Evolutionary conservation across 176 grass and related monocot genomes (phyloP), one percentile per base, ranked within the genome.

Genomic region (Oryza glumipatula): DNA sequence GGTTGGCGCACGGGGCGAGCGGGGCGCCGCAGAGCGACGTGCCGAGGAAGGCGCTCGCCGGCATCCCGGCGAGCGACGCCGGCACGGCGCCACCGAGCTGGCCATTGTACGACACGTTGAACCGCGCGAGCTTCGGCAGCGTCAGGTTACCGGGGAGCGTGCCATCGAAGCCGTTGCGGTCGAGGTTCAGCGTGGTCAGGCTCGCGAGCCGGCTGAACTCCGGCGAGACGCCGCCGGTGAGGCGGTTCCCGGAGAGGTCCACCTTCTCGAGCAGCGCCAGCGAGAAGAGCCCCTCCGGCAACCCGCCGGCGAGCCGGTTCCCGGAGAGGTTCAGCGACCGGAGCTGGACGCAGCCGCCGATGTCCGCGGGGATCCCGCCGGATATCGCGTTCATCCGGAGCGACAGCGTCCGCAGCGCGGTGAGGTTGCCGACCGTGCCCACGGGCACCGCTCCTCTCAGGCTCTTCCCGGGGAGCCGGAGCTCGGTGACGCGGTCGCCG

Each of bases 391-490:
- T 98, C 78, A 76, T 70, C 35, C 95, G 90, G 44, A 98, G 89
- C 35, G 91, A 95, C 10, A 98, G 89, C 26, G 58, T 52, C 71
- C 9, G 58, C 58, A 98, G 89, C 7, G 89, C 91, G 13, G 95
- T 98, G 19, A 98, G 95, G 76, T 93, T 98, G 4, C 93, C 95
- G 6, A 98, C n/a, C 14, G 92, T 87, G 19, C 83, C 89, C 1
- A 6, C 24, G 1, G 95, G 95, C 2, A 98, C 78, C 71, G 52
- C 5, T 1, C 93, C 91, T 1, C 1, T 0, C 6, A 98, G 88
- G 1, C 65, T 14, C 38, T 84, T 78, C 4, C 65, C 93, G 6
- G 91, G 89, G 0, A 98, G 82, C 19, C 84, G 86, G 21, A 98
- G 76, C 73, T 76, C 68, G 3, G 69, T 74, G 38, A 98, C 91